Percentiles rank a stretch among this genome's conserved stretches.
Evolutionary conservation across 768 basidiomycete species (phyloP).

Genomic region (Heimioporus sp.): DNA sequence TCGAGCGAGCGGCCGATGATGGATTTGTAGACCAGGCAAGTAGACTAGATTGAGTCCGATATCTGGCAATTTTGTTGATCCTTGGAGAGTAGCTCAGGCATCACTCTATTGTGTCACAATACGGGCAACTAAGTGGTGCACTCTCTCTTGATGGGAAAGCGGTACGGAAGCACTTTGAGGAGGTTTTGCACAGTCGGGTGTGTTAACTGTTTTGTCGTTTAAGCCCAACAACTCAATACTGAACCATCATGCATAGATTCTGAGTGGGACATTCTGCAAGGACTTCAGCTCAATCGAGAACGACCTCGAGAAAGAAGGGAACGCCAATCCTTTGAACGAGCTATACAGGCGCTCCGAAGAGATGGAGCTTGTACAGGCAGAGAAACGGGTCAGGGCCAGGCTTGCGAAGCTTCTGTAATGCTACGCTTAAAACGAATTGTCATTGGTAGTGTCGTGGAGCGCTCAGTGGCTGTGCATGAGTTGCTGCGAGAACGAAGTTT

Average conservation of each 20-base stretch:
- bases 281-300: constrained; percentile 56
- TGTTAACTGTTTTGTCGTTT: constrained; percentile 1
- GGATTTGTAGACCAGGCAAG: constrained; percentile 57
- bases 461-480: constrained; percentile 23
- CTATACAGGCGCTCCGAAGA: constrained; percentile 51
- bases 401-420: constrained; percentile 41
- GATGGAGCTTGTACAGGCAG: constrained; percentile 55
- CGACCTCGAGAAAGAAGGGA: constrained; percentile 54
- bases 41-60: background rate
- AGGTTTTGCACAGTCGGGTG: constrained; percentile 58
- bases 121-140: constrained; percentile 57
- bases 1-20: constrained; percentile 65
- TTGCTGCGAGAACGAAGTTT: constrained; percentile 28
- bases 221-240: background rate
- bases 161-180: constrained; percentile 50
- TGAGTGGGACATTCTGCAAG: constrained; percentile 57
- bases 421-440: background rate
- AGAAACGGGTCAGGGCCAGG: constrained; percentile 54
- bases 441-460: background rate
- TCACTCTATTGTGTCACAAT: constrained; percentile 62
- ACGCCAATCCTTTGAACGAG: constrained; percentile 52
- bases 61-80: background rate
- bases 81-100: constrained; percentile 46
- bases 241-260: constrained; percentile 36
- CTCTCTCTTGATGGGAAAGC: constrained; percentile 52